These are phyloP conservation scores for Fomitopsis palustris DNA, from an alignment of 1,284 basidiomycete species.

Conservation along the genomic window DNA sequence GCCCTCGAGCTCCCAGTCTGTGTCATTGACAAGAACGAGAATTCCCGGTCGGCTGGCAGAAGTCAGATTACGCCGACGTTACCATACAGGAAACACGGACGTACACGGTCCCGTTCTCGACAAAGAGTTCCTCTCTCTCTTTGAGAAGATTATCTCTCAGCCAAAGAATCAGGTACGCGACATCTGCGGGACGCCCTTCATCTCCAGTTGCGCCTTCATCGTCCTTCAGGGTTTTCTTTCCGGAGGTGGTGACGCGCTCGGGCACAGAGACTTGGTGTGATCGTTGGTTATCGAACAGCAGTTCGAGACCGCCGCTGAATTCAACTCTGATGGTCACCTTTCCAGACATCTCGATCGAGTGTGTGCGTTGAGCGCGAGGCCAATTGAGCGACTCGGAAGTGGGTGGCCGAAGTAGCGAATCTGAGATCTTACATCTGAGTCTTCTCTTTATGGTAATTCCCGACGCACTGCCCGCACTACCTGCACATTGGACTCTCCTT, in stretches of 20 bases:
- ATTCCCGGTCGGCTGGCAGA: constrained; percentile 86
- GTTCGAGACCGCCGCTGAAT: constrained; percentile 80
- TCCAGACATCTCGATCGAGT: background rate
- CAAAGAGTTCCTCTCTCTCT: constrained; percentile 87
- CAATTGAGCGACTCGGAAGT: no score
- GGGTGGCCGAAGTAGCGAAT: no score
- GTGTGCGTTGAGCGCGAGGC: no score
- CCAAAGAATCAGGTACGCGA: constrained; percentile 78
- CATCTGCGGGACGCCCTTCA: constrained; percentile 48
- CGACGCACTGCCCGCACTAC: no score
- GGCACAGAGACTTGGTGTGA: constrained; percentile 64
- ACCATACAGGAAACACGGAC: constrained; percentile 28
- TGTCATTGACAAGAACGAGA: constrained; percentile 92
- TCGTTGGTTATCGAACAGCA: constrained; percentile 72
- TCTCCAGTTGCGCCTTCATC: constrained; percentile 23
- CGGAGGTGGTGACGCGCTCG: constrained; percentile 26
- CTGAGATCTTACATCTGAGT: no score
- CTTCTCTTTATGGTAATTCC: no score
- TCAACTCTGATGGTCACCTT: constrained; percentile 49
- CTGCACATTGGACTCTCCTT: no score
- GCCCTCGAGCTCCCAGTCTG: constrained; percentile 97
- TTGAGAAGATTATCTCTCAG: constrained; percentile 78
- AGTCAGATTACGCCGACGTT: background rate
- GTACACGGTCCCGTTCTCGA: constrained; percentile 87
- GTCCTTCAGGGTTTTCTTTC: constrained; percentile 13